Base-by-base conservation (phyloP, 768 basidiomycete species). In the Collybia nuda region DNA sequence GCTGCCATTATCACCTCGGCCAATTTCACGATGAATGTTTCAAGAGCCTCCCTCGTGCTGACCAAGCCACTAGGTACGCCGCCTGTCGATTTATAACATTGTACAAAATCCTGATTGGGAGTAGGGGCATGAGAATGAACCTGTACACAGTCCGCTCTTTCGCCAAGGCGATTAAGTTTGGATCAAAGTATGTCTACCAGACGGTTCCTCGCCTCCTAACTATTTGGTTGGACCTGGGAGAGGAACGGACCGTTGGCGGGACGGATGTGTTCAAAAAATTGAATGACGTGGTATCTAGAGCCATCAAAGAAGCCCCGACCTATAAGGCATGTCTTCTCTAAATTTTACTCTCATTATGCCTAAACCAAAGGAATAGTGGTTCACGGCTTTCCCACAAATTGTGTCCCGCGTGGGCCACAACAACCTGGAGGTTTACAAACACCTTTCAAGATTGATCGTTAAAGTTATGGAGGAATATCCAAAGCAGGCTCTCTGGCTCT, bases 111-210 rank as follows among this genome's bases (percentile, higher is more conserved):
- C 37, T 18, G 17, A 38, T 18, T 47, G 8, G 14, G n/a, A 26
- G n/a, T 51, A 90, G 89, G 18, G 80, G 80, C 4, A 63, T 81
- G 38, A 80, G 73, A 50, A 84, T 90, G 86, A 82, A 82, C 58
- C 55, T 77, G 5, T 77, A 80, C 47, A 87, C 89, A 17, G 67
- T 93, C 60, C 76, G 76, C 61, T 72, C 79, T 55, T 96, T 86
- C 54, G 74, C 78, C 2, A 81, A 76, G 53, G 88, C 94, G 1
- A 83, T 95, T 40, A 74, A 75, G 60, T 71, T 77, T 61, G 97
- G 97, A 15, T 92, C 94, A 32, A 99, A 99, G 74, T 97, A 88
- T 65, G 86, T 96, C 19, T 98, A 96, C 65, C 96, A 96, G 64
- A 93, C 93, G 0, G 84, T 99, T 53, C 95, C 97, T 0, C 85